These are phyloP conservation scores for Trametes punicea DNA, from an alignment of 768 basidiomycete genomes.

Conservation along the genomic window DNA sequence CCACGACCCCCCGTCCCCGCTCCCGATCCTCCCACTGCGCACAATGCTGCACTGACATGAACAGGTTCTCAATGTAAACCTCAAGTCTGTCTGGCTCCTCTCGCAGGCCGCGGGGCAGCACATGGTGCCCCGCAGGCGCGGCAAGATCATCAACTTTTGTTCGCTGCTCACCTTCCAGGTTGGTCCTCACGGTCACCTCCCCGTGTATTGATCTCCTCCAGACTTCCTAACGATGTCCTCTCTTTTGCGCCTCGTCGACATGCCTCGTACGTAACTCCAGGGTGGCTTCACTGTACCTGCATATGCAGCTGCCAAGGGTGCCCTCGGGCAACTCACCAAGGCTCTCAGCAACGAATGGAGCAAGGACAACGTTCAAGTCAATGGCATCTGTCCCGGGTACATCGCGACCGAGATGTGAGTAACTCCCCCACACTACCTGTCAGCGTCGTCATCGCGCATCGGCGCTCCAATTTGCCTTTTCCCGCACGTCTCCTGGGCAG, in stretches of 20 bases:
- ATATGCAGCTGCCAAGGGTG: constrained; percentile 90
- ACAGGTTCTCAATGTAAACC: constrained; percentile 82
- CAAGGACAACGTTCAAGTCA: constrained; percentile 81
- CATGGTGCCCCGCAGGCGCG: constrained; percentile 72
- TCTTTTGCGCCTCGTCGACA: too few relatives aligned
- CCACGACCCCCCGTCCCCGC: neutral
- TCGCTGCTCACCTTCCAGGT: constrained; percentile 44
- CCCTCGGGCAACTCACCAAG: constrained; percentile 81
- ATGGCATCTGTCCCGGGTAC: constrained; percentile 86
- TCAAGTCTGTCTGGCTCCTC: constrained; percentile 84
- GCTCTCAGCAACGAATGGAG: constrained; percentile 95
- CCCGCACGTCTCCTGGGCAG: constrained; percentile 12
- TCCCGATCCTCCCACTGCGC: neutral
- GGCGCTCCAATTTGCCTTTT: constrained; percentile 12
- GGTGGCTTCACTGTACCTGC: constrained; percentile 78
- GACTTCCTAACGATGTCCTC: neutral
- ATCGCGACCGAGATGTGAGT: constrained; percentile 83
- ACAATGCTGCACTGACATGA: neutral
- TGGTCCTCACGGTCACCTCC: neutral
- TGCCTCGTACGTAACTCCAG: too few relatives aligned
- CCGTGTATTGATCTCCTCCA: neutral
- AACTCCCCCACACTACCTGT: neutral
- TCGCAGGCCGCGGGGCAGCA: constrained; percentile 85
- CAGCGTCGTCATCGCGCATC: neutral
- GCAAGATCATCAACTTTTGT: constrained; percentile 72